Percentiles rank a stretch among this genome's conserved stretches.
These are phyloP conservation scores for Fusarium oxysporum DNA, from an alignment of 2,329 filamentous ascomycete species.

Conservation along the genomic window DNA sequence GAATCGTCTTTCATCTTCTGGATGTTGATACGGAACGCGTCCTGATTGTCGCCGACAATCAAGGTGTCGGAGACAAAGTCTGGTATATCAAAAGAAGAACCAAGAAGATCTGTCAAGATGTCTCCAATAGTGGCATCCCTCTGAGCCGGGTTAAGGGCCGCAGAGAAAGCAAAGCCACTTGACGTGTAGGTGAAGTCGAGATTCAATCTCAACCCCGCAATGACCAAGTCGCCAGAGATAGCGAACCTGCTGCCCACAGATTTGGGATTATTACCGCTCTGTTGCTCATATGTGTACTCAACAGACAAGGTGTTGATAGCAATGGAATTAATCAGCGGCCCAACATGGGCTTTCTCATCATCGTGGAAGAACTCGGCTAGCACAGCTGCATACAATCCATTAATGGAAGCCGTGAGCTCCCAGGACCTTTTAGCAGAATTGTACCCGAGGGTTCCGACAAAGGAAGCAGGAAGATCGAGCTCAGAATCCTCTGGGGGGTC, in stretches of 20 bases:
- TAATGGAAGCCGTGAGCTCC: constrained; percentile 9
- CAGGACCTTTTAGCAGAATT: background rate
- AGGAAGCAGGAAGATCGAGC: background rate
- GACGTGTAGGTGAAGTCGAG: constrained; percentile 20
- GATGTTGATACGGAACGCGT: constrained; percentile 7
- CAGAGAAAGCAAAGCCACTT: constrained; percentile 1
- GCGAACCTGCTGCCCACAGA: constrained; percentile 4
- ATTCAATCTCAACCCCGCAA: constrained; percentile 15
- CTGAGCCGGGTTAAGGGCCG: background rate
- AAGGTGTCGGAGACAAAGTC: constrained; percentile 15
- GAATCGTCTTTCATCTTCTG: background rate
- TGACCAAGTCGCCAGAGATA: constrained; percentile 33
- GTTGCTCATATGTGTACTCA: constrained; percentile 8
- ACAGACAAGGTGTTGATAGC: constrained; percentile 11
- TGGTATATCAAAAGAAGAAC: constrained; percentile 9
- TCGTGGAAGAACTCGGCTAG: constrained; percentile 28
- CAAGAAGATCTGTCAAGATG: constrained; percentile 13
- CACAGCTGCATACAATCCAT: constrained; percentile 2
- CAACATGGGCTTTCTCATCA: constrained; percentile 3
- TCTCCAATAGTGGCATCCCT: constrained; percentile 17
- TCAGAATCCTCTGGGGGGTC: background rate
- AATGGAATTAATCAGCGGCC: constrained; percentile 23
- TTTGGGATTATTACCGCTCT: background rate
- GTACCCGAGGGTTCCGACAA: background rate
- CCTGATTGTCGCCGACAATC: background rate